Evolutionary conservation across 2,329 filamentous ascomycete genomes (phyloP), one percentile per base, ranked within the genome.

Genomic region (Fusarium robinianum): DNA sequence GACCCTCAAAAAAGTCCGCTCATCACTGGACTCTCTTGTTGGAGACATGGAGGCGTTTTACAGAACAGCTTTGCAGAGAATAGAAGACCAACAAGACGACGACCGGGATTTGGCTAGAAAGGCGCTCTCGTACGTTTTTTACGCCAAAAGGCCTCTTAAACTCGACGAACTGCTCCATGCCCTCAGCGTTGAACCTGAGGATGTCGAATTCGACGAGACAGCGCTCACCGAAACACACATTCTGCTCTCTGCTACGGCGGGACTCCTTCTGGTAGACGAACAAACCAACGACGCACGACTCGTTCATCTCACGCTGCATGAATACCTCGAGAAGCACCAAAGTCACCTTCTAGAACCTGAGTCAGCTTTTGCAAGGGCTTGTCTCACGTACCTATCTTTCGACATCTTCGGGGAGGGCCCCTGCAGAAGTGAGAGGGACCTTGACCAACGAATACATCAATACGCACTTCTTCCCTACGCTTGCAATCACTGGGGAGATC

Each of bases 131-230:
- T 45, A 15, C 24, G 19, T 45, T 23, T 49, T 41, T 26, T 49
- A 32, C 16, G 46, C 46, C 25, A 38, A 38, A 33, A 45, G 36
- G 19, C 46, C 46, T 12, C 36, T 49, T 7, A 38, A 19, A 19
- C 31, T 19, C n/a, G 36, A 49, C n/a, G 46, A 49, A 41, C 37
- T 49, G 15, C n/a, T 49, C 16, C 46, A 49, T 34, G 36, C 41
- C 19, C 35, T 49, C 25, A 46, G 46, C 24, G 24, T 45, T 24
- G 41, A 45, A 5, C 27, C 37, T 22, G 46, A 29, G n/a, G 33
- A 34, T 22, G 29, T 22, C n/a, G 41, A 41, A 11, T 14, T 49
- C 14, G 36, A 16, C 24, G 35, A 38, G 22, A 43, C 35, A 8
- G 46, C 46, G n/a, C 17, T 49, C 14, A 27, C 35, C 14, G 16